Conservation (phyloP, 352 stramenopile species). For the Globisporangium emineosum region DNA sequence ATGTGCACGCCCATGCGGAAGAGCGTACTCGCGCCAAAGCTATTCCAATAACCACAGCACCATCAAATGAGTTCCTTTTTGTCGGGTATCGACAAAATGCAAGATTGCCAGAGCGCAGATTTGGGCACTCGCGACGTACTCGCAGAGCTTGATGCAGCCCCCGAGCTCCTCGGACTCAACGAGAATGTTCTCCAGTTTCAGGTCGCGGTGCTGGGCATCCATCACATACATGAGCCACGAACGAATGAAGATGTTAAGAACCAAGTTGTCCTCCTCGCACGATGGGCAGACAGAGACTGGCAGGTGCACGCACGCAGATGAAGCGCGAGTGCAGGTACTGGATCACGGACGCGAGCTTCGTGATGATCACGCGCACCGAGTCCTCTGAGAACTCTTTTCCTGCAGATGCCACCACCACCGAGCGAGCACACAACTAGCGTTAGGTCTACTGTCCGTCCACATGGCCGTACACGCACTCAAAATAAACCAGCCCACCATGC, state of each 20-base stretch:
- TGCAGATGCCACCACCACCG: background rate
- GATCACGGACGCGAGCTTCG: constrained; percentile 67
- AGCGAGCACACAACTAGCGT: background rate
- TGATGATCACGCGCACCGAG: constrained; percentile 52
- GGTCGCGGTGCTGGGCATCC: constrained; percentile 55
- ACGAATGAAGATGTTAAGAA: too few relatives aligned
- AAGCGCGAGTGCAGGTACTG: constrained; percentile 79
- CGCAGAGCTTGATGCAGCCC: constrained; percentile 74
- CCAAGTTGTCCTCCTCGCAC: background rate
- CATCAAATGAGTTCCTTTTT: background rate
- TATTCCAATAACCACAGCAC: constrained; percentile 13
- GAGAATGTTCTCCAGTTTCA: constrained; percentile 86
- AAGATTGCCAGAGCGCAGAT: background rate
- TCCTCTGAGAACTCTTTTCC: constrained; percentile 50
- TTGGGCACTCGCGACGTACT: too few relatives aligned
- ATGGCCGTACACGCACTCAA: too few relatives aligned
- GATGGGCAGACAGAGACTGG: background rate
- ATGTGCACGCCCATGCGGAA: constrained; percentile 78
- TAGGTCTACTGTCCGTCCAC: too few relatives aligned
- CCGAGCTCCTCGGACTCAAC: constrained; percentile 48
- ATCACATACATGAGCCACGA: too few relatives aligned
- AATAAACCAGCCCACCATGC: constrained; percentile 19
- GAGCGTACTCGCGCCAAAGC: constrained; percentile 75
- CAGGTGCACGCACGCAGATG: constrained; percentile 55
- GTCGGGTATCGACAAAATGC: background rate